Evolutionary conservation across 495 filamentous ascomycete species (phyloP), one percentile per base, ranked within the genome.

Genomic region (Diplogelasinospora grovesii): DNA sequence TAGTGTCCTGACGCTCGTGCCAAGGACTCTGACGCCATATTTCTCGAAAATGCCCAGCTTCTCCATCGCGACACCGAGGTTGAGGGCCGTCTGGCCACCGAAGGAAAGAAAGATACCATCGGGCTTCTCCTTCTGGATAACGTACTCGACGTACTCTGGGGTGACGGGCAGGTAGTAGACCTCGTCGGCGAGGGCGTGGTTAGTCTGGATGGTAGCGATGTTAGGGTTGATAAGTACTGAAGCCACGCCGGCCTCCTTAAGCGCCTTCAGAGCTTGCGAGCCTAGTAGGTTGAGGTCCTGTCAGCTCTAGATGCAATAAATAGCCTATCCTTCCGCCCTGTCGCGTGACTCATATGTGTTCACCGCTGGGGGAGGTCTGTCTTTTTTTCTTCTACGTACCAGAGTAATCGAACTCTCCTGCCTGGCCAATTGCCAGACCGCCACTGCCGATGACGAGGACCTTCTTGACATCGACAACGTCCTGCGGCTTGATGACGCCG

Each of bases 381-480:
- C n/a, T n/a, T n/a, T n/a, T n/a, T n/a, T n/a, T n/a, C n/a, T n/a
- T n/a, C n/a, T 24, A 67, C 67, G 66, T 78, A 77, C 89, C 92
- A 48, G 93, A 97, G 65, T 98, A 98, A 63, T 98, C 92, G 57
- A 98, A 98, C 66, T 98, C 92, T 66, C 92, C 92, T 42, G 92
- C 92, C 66, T 98, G 92, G 44, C 92, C 92, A 72, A 98, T 98
- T 60, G 88, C 90, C 45, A 98, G 76, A 65, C 92, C 92, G 65
- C 92, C 92, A 65, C 82, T 87, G 26, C 92, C 92, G 58, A 98
- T 86, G 39, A 98, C 86, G 36, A 98, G 72, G n/a, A 97, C 92
- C 71, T 97, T 98, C 71, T 89, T 94, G 41, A 98, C 92, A 67
- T 95, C 81, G 29, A 97, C 82, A 33, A 84, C 61, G 50, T 88